phyloP scores from a whole-genome alignment of 2,329 filamentous ascomycete genomes.

The Fusarium nanum region DNA sequence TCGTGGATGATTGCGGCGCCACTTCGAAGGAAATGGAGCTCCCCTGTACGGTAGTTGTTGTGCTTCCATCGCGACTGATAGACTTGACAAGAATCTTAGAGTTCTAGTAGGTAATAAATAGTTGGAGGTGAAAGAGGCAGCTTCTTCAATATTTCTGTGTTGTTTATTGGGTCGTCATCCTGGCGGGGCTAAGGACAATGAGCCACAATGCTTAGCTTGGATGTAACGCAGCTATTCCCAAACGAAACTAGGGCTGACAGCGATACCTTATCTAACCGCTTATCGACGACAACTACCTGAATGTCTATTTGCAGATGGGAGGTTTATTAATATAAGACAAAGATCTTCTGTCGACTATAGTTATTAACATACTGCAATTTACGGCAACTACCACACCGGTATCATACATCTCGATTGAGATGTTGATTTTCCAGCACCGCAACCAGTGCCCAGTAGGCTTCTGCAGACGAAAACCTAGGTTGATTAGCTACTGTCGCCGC shows the following conservation, averaged over 20 bases:
- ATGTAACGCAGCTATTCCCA: neutral
- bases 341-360: too few relatives aligned
- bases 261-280: conserved; percentile 4
- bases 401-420: too few relatives aligned
- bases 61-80: neutral
- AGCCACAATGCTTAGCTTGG: conserved; percentile 2
- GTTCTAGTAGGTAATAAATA: conserved; percentile 1
- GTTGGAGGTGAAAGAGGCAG: neutral
- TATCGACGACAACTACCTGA: too few relatives aligned
- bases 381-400: too few relatives aligned
- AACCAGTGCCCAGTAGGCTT: too few relatives aligned
- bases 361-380: too few relatives aligned
- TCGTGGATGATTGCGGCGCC: conserved; percentile 16
- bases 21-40: conserved; percentile 14
- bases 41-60: neutral
- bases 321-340: rapidly evolving
- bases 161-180: neutral
- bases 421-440: too few relatives aligned
- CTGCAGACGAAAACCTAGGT: too few relatives aligned
- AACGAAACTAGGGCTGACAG: neutral
- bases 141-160: neutral
- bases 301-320: too few relatives aligned
- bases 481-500: too few relatives aligned
- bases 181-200: neutral
- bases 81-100: neutral